Evolutionary conservation across 176 grass and related monocot genomes (phyloP), one percentile per base, ranked within the genome.

Genomic region (Triticum timopheevii): DNA sequence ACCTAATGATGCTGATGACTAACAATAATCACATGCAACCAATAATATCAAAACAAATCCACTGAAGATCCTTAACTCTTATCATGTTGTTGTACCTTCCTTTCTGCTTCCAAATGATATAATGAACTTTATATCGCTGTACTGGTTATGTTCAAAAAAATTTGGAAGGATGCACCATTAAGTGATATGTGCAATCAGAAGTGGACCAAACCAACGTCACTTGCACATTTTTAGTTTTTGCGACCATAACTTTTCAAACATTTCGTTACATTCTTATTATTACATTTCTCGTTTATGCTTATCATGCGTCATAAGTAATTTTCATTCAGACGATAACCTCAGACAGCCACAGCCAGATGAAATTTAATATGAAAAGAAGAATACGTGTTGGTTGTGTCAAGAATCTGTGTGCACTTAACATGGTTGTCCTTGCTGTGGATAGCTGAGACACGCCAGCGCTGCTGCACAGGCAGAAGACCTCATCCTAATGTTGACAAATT

Each of bases 381-480:
- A 49, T 49, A 5, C 45, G 3, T 15, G 45, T 15, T 13, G 4
- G 45, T 49, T 15, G 4, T 49, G 45, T 49, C 45, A 10, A 49
- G 45, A 52, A 52, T 52, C 15, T 52, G 49, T 16, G 35, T 45
- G 23, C 12, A 31, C 19, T 59, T 61, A 67, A 67, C 23, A 12
- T 82, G 58, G 44, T 77, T 44, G 52, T 72, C 66, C 56, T 82
- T 77, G 33, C 17, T 77, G 23, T 38, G 8, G 86, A 77, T 88
- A 40, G 11, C 50, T 77, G 62, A 82, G 77, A 77, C 72, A 59
- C 42, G 23, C 86, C 61, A 82, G 47, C 35, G 47, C 28, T 83
- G 72, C 38, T 81, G 67, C 76, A 64, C 11, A 22, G 33, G 76
- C 3, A 40, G 10, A 72, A 59, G 38, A 59, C 52, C 65, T 62